Base-by-base conservation (phyloP, 2,329 filamentous ascomycete species). In the Lojkania enalia region DNA sequence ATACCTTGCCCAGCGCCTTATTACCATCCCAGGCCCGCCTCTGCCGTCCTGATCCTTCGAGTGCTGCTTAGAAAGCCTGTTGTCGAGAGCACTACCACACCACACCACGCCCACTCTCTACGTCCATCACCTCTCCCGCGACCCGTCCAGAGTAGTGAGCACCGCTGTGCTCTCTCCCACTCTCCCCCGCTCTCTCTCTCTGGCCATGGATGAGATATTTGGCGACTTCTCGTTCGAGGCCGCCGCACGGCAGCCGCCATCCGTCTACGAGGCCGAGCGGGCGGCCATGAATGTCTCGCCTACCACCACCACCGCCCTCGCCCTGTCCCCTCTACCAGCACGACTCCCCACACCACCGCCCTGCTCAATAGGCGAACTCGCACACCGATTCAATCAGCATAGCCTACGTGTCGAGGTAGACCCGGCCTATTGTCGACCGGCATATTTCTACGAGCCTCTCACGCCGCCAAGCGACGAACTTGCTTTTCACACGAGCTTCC, bases 161-260 rank as follows among this genome's bases (percentile, higher is more conserved):
- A 21, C 35, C 21, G 19, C 39, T 15, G 23, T 36, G 20, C 18
- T 11, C 4, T 25, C 12, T 31, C 13, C 14, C 20, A 13, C 21
- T 13, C 21, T 13, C 36, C 14, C 18, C 15, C 30, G 23, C 27
- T 25, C 38, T 14, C 29, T 7, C 40, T 21, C 19, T 33, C 20
- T 9, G 11, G 16, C 40, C 29, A 52, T 48, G 45, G 41, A 45
- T 21, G 33, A 55, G 37, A 64, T 72, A 55, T 73, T 73, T 50
- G 63, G 64, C 33, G 52, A 66, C 58, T 73, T 71, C 51, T 69
- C 69, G 55, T 70, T 73, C 55, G 59, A 56, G 25, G 53, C 66
- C 5, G 61, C 61, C 3, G 64, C 67, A 46, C 62, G 61, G 39
- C 63, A 58, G 35, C 60, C 57, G 5, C 56, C 61, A 1, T 39